Percentiles rank a stretch among this genome's conserved stretches.
phyloP scores from a whole-genome alignment of 768 basidiomycete species.

The Rhizopogon salebrosus region DNA sequence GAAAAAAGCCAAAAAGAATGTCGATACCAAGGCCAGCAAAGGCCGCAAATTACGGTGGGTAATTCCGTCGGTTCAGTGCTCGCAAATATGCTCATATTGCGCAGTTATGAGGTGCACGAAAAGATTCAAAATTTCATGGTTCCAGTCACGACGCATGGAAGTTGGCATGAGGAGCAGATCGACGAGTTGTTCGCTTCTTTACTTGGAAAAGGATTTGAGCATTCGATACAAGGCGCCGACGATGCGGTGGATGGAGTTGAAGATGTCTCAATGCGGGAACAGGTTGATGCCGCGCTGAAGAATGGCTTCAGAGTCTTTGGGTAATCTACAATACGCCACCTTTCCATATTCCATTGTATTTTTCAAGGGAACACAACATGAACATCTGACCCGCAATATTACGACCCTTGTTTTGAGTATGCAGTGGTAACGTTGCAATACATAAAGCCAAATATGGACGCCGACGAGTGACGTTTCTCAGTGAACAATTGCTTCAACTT shows the following conservation, averaged over 20 bases:
- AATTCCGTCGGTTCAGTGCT: background rate
- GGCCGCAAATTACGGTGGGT: slow-evolving; percentile 84
- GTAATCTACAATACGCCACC: slow-evolving; percentile 24
- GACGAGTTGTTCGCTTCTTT: slow-evolving; percentile 91
- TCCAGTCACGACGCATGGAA: slow-evolving; percentile 59
- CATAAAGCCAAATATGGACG: slow-evolving; percentile 22
- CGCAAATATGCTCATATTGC: background rate
- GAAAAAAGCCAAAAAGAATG: slow-evolving; percentile 75
- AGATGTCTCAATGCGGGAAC: slow-evolving; percentile 23
- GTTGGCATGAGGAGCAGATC: slow-evolving; percentile 95
- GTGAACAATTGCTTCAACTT: background rate
- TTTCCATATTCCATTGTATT: background rate
- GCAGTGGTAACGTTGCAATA: slow-evolving; percentile 1
- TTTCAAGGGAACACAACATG: too few relatives aligned
- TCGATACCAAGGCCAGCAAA: slow-evolving; percentile 96
- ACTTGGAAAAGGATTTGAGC: slow-evolving; percentile 69
- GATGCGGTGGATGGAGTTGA: slow-evolving; percentile 14
- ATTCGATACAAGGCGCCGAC: slow-evolving; percentile 21
- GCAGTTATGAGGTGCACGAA: slow-evolving; percentile 88
- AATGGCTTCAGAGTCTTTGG: slow-evolving; percentile 59
- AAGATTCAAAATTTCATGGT: slow-evolving; percentile 98
- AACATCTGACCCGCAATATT: too few relatives aligned
- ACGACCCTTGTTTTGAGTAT: too few relatives aligned
- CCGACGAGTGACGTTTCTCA: slow-evolving; percentile 4
- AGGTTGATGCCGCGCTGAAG: slow-evolving; percentile 28